phyloP scores from a whole-genome alignment of 352 stramenopile genomes.

The Phytopythium cucurbitacearum region DNA sequence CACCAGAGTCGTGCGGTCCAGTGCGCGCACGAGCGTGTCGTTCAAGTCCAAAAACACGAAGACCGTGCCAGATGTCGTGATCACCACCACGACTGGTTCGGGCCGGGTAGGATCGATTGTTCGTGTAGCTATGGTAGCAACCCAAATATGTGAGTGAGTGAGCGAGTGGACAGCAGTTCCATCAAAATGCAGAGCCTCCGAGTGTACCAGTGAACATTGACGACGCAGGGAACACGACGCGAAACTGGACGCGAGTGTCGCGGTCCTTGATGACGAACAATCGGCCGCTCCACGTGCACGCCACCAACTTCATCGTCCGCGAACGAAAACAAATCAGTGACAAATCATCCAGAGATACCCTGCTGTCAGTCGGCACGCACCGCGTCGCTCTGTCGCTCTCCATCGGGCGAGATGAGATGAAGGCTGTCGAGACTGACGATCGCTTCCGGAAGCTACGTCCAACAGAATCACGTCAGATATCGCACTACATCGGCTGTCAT shows the following conservation, averaged over 20 bases:
- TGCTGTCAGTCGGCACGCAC: conserved; percentile 11
- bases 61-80: conserved; percentile 66
- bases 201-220: conserved; percentile 65
- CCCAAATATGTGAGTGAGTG: not conserved
- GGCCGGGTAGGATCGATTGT: not conserved
- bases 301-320: conserved; percentile 39
- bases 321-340: not conserved
- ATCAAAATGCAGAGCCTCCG: not conserved
- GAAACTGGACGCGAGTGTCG: conserved; percentile 44
- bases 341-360: too few relatives aligned
- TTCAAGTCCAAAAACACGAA: conserved; percentile 53
- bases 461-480: not conserved
- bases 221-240: conserved; percentile 50
- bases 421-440: conserved; percentile 50
- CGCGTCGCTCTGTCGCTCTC: conserved; percentile 1
- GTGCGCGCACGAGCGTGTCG: conserved; percentile 34
- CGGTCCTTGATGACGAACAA: conserved; percentile 49
- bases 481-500: not conserved
- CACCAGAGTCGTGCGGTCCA: conserved; percentile 44
- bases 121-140: not conserved
- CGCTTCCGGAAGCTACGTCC: conserved; percentile 41
- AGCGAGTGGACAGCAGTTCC: not conserved
- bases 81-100: conserved; percentile 44
- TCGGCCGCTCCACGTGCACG: conserved; percentile 67
- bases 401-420: not conserved